Percentiles rank a stretch among this genome's conserved stretches.
phyloP scores from a whole-genome alignment of 768 basidiomycete species.

The Agaricus bisporus region DNA sequence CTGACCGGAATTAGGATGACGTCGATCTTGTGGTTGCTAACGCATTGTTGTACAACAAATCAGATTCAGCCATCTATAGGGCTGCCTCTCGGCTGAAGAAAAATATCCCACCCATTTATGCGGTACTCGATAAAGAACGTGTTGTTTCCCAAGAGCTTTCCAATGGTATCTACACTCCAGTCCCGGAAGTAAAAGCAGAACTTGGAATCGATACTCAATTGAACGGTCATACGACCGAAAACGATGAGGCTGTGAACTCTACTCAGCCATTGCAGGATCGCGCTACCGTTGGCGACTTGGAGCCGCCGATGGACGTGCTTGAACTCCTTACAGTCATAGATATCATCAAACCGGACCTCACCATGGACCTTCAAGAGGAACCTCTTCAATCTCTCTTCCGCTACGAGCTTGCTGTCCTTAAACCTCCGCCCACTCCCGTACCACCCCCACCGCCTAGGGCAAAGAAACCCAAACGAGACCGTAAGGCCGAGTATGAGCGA shows the following conservation, averaged over 20 bases:
- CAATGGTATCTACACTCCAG: not conserved
- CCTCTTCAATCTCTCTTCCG: constrained; percentile 65
- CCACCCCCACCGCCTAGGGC: constrained; percentile 32
- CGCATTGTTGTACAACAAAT: constrained; percentile 80
- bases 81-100: constrained; percentile 58
- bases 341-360: constrained; percentile 44
- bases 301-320: constrained; percentile 56
- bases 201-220: not conserved
- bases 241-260: not conserved
- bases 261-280: not conserved
- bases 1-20: constrained; percentile 50
- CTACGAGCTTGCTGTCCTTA: constrained; percentile 58
- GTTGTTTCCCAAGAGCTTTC: not conserved
- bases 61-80: constrained; percentile 65
- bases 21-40: constrained; percentile 81
- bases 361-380: constrained; percentile 47
- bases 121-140: constrained; percentile 31
- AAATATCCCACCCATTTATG: constrained; percentile 31
- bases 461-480: constrained; percentile 31
- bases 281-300: constrained; percentile 61
- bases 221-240: not conserved
- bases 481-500: constrained; percentile 35
- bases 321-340: constrained; percentile 50
- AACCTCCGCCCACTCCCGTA: constrained; percentile 56
- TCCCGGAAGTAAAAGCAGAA: not conserved